A percentile compares a stretch with the other conserved stretches of the same genome.
phyloP scores from a whole-genome alignment of 768 basidiomycete species.

The Pleurotus djamor region DNA sequence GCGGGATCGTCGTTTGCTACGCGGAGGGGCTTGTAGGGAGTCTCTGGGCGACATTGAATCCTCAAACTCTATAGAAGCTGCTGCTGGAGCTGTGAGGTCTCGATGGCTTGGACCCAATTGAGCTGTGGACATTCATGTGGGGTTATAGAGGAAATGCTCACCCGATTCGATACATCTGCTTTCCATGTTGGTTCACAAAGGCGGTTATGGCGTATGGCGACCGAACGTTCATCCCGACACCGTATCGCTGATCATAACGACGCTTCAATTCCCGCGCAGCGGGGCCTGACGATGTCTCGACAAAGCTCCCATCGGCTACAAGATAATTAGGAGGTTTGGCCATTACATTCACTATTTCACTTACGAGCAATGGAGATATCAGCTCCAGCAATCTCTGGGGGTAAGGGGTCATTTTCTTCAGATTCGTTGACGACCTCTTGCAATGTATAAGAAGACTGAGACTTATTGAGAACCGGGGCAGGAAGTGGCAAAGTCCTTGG shows the following conservation, averaged over 20 bases:
- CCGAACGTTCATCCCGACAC: constrained; percentile 63
- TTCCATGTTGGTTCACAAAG: constrained; percentile 79
- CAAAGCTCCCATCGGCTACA: constrained; percentile 68
- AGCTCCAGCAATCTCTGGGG: constrained; percentile 50
- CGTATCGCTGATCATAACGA: constrained; percentile 66
- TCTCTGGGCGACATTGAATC: constrained; percentile 33
- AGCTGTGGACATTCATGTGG: too few relatives aligned
- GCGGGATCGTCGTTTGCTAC: constrained; percentile 53
- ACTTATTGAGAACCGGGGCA: constrained; percentile 29
- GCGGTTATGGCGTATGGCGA: constrained; percentile 85
- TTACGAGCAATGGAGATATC: constrained; percentile 61
- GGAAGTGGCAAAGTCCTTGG: constrained; percentile 40
- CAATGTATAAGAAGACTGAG: constrained; percentile 41
- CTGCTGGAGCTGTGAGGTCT: constrained; percentile 59
- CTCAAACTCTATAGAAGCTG: constrained; percentile 49
- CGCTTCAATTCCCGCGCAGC: constrained; percentile 79
- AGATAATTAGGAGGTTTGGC: constrained; percentile 10
- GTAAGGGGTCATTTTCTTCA: constrained; percentile 33
- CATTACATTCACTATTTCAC: constrained; percentile 21
- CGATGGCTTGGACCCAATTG: constrained; percentile 41
- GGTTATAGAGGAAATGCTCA: constrained; percentile 30
- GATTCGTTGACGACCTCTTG: constrained; percentile 38
- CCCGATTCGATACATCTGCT: constrained; percentile 77
- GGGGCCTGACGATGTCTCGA: constrained; percentile 76
- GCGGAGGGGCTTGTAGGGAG: constrained; percentile 31